Percentiles rank a stretch among this genome's conserved stretches.
These are phyloP conservation scores for Diospyros kaki DNA, from an alignment of 148 eudicot genomes.

Conservation along the genomic window DNA sequence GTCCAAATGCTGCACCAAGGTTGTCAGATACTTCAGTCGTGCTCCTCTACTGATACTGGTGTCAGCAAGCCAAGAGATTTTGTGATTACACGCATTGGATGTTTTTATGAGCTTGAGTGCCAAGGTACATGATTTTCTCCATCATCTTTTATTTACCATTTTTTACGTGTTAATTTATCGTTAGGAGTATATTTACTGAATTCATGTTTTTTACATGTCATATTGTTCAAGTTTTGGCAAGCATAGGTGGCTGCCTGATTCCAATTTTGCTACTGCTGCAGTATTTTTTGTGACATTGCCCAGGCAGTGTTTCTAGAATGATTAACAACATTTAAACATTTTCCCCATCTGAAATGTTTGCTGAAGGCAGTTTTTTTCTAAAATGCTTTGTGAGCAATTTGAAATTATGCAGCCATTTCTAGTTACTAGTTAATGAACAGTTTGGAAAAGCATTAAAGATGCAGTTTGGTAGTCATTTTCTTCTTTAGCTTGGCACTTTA, in stretches of 20 bases:
- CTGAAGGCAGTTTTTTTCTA: not conserved
- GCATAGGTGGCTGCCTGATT: slow-evolving; percentile 1
- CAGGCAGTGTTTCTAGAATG: not conserved
- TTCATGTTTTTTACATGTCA: not conserved
- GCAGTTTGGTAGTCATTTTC: not conserved
- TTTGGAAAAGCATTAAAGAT: not conserved
- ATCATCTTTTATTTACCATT: not conserved
- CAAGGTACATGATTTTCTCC: slow-evolving; percentile 66
- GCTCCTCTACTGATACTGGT: slow-evolving; percentile 59
- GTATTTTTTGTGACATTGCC: not conserved
- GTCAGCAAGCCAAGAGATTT: slow-evolving; percentile 72
- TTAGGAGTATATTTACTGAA: not conserved
- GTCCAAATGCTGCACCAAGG: slow-evolving; percentile 97
- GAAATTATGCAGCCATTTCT: not conserved
- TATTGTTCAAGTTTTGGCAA: not conserved
- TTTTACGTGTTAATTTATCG: slow-evolving; percentile 4
- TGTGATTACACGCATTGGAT: slow-evolving; percentile 88
- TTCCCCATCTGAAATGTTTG: too few relatives aligned
- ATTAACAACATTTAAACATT: not conserved
- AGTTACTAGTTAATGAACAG: not conserved
- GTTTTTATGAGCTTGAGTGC: slow-evolving; percentile 90
- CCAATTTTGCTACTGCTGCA: not conserved
- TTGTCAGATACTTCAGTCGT: slow-evolving; percentile 86
- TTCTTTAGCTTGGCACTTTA: slow-evolving; percentile 10
- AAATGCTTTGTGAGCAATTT: not conserved